These are phyloP conservation scores for Pyrenula massariospora DNA, from an alignment of 495 filamentous ascomycete species.

Conservation along the genomic window DNA sequence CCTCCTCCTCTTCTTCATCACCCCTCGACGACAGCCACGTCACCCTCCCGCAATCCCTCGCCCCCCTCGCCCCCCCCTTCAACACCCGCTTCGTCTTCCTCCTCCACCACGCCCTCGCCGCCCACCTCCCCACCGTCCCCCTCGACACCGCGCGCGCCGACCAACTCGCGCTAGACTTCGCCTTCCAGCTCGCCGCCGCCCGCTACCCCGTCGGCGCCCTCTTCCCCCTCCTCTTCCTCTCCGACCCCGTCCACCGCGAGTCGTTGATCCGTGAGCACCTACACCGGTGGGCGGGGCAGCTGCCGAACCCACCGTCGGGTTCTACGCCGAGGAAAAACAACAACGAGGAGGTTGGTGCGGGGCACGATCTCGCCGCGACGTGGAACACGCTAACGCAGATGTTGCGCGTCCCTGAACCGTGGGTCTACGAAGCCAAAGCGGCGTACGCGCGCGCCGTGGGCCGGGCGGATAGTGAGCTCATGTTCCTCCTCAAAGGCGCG, in stretches of 20 bases:
- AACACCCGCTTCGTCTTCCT: conserved; percentile 75
- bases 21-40: conserved; percentile 17
- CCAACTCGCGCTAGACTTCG: conserved; percentile 55
- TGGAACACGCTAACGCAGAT: conserved; percentile 48
- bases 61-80: conserved; percentile 52
- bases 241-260: conserved; percentile 46
- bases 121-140: conserved; percentile 27
- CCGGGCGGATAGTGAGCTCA: conserved; percentile 54
- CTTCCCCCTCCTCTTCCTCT: conserved; percentile 70
- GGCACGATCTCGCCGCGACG: conserved; percentile 37
- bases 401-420: conserved; percentile 56
- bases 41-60: conserved; percentile 37
- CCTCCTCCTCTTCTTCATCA: conserved; percentile 19
- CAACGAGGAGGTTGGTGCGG: too few species aligned
- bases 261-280: conserved; percentile 59
- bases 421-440: conserved; percentile 84
- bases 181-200: conserved; percentile 55
- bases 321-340: too few species aligned
- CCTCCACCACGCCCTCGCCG: conserved; percentile 47
- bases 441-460: conserved; percentile 60
- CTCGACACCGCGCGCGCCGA: conserved; percentile 41
- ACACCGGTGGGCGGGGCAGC: conserved; percentile 34
- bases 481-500: conserved; percentile 62
- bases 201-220: conserved; percentile 56
- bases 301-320: conserved; percentile 41